phyloP scores from a whole-genome alignment of 2,329 filamentous ascomycete genomes.

The Mycogone perniciosa region DNA sequence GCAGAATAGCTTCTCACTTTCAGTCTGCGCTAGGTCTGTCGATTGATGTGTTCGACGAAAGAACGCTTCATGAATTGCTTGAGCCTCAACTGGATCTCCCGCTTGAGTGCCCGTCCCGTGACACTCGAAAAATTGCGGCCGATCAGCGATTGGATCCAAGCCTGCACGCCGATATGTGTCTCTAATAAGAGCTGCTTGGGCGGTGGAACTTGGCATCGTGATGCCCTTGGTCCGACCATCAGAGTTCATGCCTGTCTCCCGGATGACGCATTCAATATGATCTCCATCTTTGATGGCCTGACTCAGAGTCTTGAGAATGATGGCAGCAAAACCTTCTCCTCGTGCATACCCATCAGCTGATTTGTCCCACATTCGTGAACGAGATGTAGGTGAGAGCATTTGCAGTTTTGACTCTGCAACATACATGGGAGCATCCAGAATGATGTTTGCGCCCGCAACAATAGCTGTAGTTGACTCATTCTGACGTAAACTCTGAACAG shows the following conservation, averaged over 20 bases:
- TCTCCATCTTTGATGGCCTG: conserved; percentile 38
- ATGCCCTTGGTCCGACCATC: conserved; percentile 38
- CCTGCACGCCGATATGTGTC: neutral
- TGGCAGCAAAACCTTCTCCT: conserved; percentile 29
- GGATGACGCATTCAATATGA: conserved; percentile 29
- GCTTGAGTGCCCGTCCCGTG: conserved; percentile 15
- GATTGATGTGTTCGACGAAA: too few relatives aligned
- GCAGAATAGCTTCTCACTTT: too few relatives aligned
- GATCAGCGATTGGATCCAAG: neutral
- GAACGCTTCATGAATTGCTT: conserved; percentile 1
- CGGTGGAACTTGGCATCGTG: conserved; percentile 21
- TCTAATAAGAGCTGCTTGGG: conserved; percentile 21
- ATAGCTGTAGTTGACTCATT: conserved; percentile 29
- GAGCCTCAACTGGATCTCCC: conserved; percentile 14
- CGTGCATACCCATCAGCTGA: conserved; percentile 43
- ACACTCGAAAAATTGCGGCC: neutral
- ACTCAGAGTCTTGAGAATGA: conserved; percentile 40
- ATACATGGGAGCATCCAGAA: conserved; percentile 22
- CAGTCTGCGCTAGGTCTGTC: too few relatives aligned
- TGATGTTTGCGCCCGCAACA: conserved; percentile 37
- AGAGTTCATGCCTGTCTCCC: conserved; percentile 29
- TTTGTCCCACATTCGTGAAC: conserved; percentile 20
- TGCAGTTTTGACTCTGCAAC: too few relatives aligned
- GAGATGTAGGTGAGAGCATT: conserved; percentile 18
- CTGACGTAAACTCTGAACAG: conserved; percentile 21